A percentile compares a stretch with the other conserved stretches of the same genome.
Conservation (phyloP, 1,284 basidiomycete species). For the Somion occarium region DNA sequence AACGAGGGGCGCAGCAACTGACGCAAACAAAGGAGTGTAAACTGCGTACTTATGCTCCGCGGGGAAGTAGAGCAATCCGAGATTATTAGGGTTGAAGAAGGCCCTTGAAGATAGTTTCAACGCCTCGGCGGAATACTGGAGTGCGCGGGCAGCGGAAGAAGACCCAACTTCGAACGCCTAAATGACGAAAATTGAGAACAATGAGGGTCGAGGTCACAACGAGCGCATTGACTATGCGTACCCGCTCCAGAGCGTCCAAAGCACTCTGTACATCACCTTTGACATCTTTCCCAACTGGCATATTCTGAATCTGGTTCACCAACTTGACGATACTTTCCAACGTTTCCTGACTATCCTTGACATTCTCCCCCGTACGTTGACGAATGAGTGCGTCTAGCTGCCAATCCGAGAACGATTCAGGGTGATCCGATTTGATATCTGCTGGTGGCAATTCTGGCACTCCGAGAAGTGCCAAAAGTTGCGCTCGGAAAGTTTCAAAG, state of each 20-base stretch:
- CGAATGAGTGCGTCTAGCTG: constrained; percentile 78
- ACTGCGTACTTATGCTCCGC: constrained; percentile 95
- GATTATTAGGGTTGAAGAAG: constrained; percentile 96
- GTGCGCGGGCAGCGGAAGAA: constrained; percentile 41
- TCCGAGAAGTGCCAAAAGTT: constrained; percentile 78
- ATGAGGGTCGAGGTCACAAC: not conserved
- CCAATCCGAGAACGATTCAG: constrained; percentile 54
- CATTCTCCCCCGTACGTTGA: constrained; percentile 69
- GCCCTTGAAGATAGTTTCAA: constrained; percentile 77
- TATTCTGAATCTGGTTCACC: constrained; percentile 81
- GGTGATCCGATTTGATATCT: constrained; percentile 25
- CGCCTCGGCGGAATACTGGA: constrained; percentile 65
- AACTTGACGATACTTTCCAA: constrained; percentile 78
- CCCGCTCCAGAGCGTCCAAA: constrained; percentile 67
- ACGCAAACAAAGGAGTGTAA: constrained; percentile 90
- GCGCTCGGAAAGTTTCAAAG: constrained; percentile 71
- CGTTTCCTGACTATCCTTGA: constrained; percentile 65
- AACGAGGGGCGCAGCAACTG: constrained; percentile 77
- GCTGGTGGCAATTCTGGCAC: constrained; percentile 57
- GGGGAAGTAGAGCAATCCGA: constrained; percentile 94
- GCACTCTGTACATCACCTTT: constrained; percentile 67
- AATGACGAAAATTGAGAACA: not conserved
- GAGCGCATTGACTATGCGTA: constrained; percentile 29
- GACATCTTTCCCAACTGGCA: constrained; percentile 83
- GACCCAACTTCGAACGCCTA: constrained; percentile 41